phyloP scores from a whole-genome alignment of 2,329 filamentous ascomycete species.

The Aspergillus sp. region DNA sequence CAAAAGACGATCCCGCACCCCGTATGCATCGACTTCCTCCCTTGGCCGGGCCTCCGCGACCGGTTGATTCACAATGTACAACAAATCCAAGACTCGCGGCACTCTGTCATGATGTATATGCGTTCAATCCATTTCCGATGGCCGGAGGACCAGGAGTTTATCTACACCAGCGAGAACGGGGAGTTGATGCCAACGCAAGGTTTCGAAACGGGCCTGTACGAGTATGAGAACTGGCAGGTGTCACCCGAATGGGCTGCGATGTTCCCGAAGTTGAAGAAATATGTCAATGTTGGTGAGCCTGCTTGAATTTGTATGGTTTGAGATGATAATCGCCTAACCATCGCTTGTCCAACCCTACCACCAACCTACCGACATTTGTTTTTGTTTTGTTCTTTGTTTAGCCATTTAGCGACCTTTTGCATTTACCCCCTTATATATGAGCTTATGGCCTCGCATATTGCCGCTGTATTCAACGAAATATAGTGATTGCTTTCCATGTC shows the following conservation, averaged over 20 bases:
- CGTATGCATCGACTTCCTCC: slow-evolving; percentile 13
- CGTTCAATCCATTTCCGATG: slow-evolving; percentile 10
- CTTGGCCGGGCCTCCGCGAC: slow-evolving; percentile 12
- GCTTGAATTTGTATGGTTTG: neutral
- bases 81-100: slow-evolving; percentile 3
- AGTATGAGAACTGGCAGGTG: slow-evolving; percentile 11
- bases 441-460: too few relatives aligned
- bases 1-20: slow-evolving; percentile 13
- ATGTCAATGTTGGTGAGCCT: slow-evolving; percentile 5
- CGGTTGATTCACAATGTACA: slow-evolving; percentile 1
- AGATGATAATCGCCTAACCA: too few relatives aligned
- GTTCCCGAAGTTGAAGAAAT: slow-evolving; percentile 8
- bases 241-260: slow-evolving; percentile 7
- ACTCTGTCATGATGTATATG: slow-evolving; percentile 12
- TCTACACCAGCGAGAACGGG: slow-evolving; percentile 8
- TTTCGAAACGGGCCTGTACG: slow-evolving; percentile 6
- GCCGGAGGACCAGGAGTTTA: slow-evolving; percentile 12
- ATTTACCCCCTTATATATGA: neutral
- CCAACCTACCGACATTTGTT: neutral
- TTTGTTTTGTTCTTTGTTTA: neutral
- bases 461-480: neutral
- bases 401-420: neutral
- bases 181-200: slow-evolving; percentile 9
- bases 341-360: neutral
- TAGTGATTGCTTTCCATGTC: neutral